Evolutionary conservation across 306 rosid genomes (phyloP).

Genomic region (Abrus precatorius): DNA sequence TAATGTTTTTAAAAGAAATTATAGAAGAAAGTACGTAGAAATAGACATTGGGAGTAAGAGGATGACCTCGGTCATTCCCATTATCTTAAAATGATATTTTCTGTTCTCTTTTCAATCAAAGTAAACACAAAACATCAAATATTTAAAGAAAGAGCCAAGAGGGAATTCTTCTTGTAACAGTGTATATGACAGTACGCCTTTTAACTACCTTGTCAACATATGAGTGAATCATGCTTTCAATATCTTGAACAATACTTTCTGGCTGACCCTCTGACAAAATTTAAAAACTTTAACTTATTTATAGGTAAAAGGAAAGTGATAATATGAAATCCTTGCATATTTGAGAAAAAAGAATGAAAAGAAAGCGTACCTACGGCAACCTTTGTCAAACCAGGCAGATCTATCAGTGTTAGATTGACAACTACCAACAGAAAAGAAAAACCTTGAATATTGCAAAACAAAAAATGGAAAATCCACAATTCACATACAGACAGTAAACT

Average conservation of each 20-base stretch:
- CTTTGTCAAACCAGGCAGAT: conserved; percentile 95
- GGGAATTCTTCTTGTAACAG: conserved; percentile 8
- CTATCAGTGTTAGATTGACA: conserved; percentile 90
- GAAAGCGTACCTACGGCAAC: conserved; percentile 83
- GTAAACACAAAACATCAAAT: conserved; percentile 10
- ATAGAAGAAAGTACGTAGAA: not conserved
- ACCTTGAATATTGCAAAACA: conserved; percentile 32
- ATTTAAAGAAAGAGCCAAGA: conserved; percentile 9
- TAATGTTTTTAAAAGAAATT: no score
- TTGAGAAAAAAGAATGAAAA: not conserved
- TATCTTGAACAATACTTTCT: conserved; percentile 76
- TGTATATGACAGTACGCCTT: conserved; percentile 21
- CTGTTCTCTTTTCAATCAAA: conserved; percentile 10
- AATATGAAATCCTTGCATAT: conserved; percentile 30
- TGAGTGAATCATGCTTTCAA: conserved; percentile 78
- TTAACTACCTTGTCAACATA: conserved; percentile 74
- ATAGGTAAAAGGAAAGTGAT: conserved; percentile 21
- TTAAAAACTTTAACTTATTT: conserved; percentile 27
- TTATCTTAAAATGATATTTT: conserved; percentile 27
- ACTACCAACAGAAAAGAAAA: conserved; percentile 58
- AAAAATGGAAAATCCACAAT: conserved; percentile 41
- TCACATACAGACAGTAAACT: conserved; percentile 31
- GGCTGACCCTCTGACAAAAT: conserved; percentile 75
- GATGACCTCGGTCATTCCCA: not conserved
- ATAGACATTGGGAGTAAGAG: conserved; percentile 16